phyloP scores from a whole-genome alignment of 176 grass and related monocot genomes.

The Leersia perrieri region DNA sequence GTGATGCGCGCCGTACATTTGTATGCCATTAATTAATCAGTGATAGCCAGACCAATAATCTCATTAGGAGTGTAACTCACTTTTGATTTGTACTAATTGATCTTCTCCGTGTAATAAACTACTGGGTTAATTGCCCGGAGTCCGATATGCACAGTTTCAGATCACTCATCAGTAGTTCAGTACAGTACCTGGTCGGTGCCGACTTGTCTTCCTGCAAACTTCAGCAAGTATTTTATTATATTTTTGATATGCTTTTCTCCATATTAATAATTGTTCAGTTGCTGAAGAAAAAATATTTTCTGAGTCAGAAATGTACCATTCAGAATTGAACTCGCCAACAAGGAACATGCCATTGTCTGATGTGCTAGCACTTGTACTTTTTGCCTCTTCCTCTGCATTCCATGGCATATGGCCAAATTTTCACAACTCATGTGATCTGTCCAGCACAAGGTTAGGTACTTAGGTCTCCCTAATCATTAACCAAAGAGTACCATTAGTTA shows the following conservation, averaged over 20 bases:
- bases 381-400: background rate
- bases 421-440: slow-evolving; percentile 37
- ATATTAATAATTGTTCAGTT: background rate
- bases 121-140: background rate
- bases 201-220: background rate
- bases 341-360: slow-evolving; percentile 34
- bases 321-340: background rate
- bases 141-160: background rate
- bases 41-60: background rate
- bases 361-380: slow-evolving; percentile 15
- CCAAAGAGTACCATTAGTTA: background rate
- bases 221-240: background rate
- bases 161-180: background rate
- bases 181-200: slow-evolving; percentile 37
- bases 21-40: background rate
- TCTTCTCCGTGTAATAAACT: background rate
- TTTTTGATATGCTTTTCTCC: background rate
- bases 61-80: background rate
- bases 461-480: background rate
- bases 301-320: background rate
- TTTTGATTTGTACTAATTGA: background rate
- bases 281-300: background rate
- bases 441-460: background rate
- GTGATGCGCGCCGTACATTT: background rate
- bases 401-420: background rate